Evolutionary conservation across 1,284 basidiomycete species (phyloP), one percentile per base, ranked within the genome.

Genomic region (Ustilago hordei): DNA sequence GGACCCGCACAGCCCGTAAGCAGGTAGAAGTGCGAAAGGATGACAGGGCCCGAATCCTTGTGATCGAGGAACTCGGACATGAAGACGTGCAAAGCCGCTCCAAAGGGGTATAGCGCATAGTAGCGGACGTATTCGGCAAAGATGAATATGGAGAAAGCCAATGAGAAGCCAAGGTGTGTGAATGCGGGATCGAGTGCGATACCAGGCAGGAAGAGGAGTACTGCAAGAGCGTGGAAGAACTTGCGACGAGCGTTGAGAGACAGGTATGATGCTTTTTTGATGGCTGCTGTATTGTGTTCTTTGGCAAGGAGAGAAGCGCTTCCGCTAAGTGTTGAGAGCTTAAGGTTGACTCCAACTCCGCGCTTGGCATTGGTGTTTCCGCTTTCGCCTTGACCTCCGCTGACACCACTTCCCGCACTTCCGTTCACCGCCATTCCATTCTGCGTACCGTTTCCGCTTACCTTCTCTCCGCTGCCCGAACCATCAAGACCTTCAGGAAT

Each of bases 71-170:
- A 99, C 87, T 99, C 96, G 88, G 73, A 78, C 90, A 99, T 92
- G 87, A 99, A 99, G 70, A 98, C 88, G 87, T 99, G 97, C 32
- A 99, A 91, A 12, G 91, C 89, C 5, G 94, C 96, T 8, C 95
- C 95, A 81, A 98, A 93, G 3, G 97, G 97, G 87, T 96, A 98
- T 36, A 99, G 90, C 38, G 97, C 97, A 87, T 98, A 99, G 87
- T 98, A 99, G 57, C 97, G 80, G 17, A 84, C 59, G 64, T 84
- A 85, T 68, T 86, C 84, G 48, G 76, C 75, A 50, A 86, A 81
- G 60, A 84, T 79, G 73, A 86, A 86, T 56, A 83, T 69, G 23
- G 84, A 79, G 32, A 85, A 82, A 1, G 81, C 84, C 15, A 92
- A 91, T 75, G 93, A 95, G 87, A 98, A 97, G 4, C 94, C 92